A percentile compares a stretch with the other conserved stretches of the same genome.
phyloP scores from a whole-genome alignment of 345 rosid species.

The Citrus hindsii region DNA sequence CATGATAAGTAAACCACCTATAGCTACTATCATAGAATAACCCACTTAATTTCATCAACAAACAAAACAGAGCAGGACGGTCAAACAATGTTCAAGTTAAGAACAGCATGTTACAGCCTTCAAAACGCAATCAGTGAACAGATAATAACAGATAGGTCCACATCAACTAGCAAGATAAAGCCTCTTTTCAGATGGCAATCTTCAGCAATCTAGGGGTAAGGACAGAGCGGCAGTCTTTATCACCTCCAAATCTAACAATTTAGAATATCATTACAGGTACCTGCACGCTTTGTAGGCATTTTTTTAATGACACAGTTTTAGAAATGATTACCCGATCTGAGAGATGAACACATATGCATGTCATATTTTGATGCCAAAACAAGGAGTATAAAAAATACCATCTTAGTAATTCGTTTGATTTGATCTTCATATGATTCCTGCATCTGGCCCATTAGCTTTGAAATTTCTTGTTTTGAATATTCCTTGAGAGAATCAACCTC shows the following conservation, averaged over 20 bases:
- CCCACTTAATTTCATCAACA: neutral
- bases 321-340: neutral
- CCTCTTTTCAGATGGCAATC: too few species aligned
- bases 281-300: neutral
- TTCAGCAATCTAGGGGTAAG: too few species aligned
- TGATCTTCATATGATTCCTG: slow-evolving; percentile 54
- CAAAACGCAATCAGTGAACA: too few species aligned
- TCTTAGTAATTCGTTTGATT: slow-evolving; percentile 60
- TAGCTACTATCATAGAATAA: neutral
- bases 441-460: slow-evolving; percentile 57
- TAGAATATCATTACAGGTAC: neutral
- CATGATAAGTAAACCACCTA: too few species aligned
- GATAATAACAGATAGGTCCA: too few species aligned
- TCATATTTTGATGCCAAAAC: neutral
- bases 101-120: too few species aligned
- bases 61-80: too few species aligned
- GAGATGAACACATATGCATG: neutral
- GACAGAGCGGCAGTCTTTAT: too few species aligned
- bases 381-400: slow-evolving; percentile 29
- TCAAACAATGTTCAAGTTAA: too few species aligned
- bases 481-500: slow-evolving; percentile 59
- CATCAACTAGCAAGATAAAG: too few species aligned
- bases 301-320: neutral
- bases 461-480: slow-evolving; percentile 49
- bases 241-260: too few species aligned